Percentiles rank a stretch among this genome's conserved stretches.
phyloP scores from a whole-genome alignment of 139 green algal species.

The Eudorina sp. region DNA sequence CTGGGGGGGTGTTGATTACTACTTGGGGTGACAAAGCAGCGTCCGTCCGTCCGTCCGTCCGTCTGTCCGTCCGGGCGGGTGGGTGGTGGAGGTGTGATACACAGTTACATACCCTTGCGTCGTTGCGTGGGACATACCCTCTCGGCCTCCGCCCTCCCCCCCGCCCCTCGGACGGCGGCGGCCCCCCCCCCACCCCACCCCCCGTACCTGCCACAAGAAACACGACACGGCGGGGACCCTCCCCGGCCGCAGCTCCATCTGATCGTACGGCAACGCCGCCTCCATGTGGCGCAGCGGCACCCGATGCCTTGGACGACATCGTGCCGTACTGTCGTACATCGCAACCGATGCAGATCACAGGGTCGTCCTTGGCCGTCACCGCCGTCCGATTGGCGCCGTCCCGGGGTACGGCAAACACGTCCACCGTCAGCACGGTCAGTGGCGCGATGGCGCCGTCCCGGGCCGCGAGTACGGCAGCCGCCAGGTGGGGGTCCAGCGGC shows the following conservation, averaged over 20 bases:
- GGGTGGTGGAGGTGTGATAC: too few species aligned
- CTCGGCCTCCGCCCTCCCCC: neutral
- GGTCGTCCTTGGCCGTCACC: constrained; percentile 60
- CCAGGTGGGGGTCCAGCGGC: neutral
- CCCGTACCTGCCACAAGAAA: constrained; percentile 26
- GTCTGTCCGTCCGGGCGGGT: too few species aligned
- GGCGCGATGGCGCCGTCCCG: constrained; percentile 67
- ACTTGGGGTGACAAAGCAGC: too few species aligned
- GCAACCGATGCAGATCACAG: constrained; percentile 76
- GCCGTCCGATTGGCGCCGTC: constrained; percentile 59
- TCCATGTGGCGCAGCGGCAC: neutral
- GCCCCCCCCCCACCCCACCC: neutral
- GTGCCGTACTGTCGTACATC: constrained; percentile 38
- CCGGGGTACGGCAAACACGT: constrained; percentile 66
- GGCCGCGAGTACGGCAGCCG: constrained; percentile 21
- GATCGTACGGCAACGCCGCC: too few species aligned
- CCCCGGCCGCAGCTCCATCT: neutral
- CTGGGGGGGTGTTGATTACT: too few species aligned
- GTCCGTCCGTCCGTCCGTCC: too few species aligned
- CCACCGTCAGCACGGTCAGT: constrained; percentile 70
- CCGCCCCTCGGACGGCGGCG: too few species aligned
- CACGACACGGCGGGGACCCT: neutral
- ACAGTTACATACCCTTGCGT: too few species aligned
- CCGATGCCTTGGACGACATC: neutral
- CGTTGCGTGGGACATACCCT: neutral